Percentiles rank a stretch among this genome's conserved stretches.
Conservation (phyloP, 2,329 filamentous ascomycete species). For the Arthrobotrys megalospora region DNA sequence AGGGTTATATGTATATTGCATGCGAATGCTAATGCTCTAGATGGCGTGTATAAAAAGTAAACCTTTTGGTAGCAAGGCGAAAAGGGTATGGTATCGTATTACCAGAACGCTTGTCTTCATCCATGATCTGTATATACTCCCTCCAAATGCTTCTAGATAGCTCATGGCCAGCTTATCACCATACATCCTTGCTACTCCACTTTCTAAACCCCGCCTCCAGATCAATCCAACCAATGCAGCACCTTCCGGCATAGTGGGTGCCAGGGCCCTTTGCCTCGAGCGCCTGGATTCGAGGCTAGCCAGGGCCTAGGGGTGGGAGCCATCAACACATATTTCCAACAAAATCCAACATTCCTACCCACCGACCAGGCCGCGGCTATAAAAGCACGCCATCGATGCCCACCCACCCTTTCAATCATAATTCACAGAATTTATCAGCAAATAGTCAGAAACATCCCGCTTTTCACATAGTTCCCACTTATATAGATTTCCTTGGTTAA, state of each 20-base stretch:
- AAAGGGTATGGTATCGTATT: background rate
- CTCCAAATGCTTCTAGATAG: background rate
- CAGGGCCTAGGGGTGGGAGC: background rate
- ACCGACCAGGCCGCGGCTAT: conserved; percentile 19
- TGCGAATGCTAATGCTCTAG: no score
- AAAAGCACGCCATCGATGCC: conserved; percentile 54
- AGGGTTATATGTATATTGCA: background rate
- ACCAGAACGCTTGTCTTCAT: background rate
- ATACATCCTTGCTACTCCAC: background rate
- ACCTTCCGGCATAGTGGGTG: background rate
- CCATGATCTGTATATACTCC: background rate
- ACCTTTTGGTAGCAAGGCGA: no score
- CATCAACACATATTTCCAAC: conserved; percentile 36
- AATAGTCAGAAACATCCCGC: conserved; percentile 12
- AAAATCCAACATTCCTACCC: conserved; percentile 9
- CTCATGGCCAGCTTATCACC: background rate
- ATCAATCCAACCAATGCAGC: background rate
- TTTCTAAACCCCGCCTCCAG: background rate
- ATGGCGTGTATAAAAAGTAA: background rate
- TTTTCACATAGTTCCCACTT: background rate
- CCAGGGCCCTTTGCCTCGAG: no score
- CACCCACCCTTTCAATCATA: background rate
- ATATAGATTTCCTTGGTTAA: background rate
- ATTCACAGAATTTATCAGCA: conserved; percentile 32
- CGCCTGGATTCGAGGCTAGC: no score